Percentiles rank a stretch among this genome's conserved stretches.
phyloP scores from a whole-genome alignment of 2,329 filamentous ascomycete species.

The Penicillium paneum region DNA sequence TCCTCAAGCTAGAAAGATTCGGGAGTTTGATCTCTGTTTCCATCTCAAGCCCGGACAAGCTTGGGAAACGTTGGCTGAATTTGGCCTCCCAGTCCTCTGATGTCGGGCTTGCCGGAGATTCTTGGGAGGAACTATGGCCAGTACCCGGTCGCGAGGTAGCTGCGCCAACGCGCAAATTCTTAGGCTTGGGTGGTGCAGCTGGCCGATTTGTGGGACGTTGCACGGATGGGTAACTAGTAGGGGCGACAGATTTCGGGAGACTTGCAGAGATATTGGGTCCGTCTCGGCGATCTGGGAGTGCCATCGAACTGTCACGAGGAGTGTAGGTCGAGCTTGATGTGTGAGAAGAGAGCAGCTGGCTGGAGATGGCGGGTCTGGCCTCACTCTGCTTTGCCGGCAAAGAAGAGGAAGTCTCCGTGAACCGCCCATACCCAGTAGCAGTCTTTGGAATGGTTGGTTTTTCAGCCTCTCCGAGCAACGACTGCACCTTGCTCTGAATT shows the following conservation, averaged over 20 bases:
- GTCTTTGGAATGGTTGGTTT: constrained; percentile 62
- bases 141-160: constrained; percentile 23
- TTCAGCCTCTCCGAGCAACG: constrained; percentile 71
- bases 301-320: constrained; percentile 10
- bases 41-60: constrained; percentile 80
- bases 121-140: constrained; percentile 27
- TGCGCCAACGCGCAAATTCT: constrained; percentile 52
- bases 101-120: constrained; percentile 22
- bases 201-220: constrained; percentile 45
- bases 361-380: constrained; percentile 9
- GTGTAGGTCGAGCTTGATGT: constrained; percentile 21
- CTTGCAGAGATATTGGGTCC: constrained; percentile 19
- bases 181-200: constrained; percentile 59
- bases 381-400: constrained; percentile 42
- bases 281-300: constrained; percentile 17
- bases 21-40: constrained; percentile 60
- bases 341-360: constrained; percentile 23
- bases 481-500: constrained; percentile 90
- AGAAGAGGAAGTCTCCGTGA: constrained; percentile 57
- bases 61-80: constrained; percentile 85
- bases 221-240: constrained; percentile 20
- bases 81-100: constrained; percentile 63
- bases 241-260: constrained; percentile 16
- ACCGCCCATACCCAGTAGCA: constrained; percentile 86
- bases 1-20: constrained; percentile 38